Conservation (phyloP, 192 early-diverging fungal genomes). For the Rhizoclosmatium globosum region DNA sequence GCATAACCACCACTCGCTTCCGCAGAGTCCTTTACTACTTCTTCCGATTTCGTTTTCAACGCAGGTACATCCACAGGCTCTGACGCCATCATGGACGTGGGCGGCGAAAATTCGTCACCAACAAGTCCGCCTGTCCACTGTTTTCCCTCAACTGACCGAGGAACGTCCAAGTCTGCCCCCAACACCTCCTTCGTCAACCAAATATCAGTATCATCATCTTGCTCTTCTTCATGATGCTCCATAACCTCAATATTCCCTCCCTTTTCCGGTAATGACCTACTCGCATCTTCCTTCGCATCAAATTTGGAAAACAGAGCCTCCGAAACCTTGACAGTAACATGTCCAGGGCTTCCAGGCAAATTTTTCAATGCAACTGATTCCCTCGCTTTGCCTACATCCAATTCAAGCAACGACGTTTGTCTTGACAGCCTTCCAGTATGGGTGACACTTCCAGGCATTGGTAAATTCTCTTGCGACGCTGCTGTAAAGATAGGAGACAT, state of each 20-base stretch:
- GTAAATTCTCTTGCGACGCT: slow-evolving; percentile 4
- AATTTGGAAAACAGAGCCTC: neutral
- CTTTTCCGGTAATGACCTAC: neutral
- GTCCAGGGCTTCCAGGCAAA: slow-evolving; percentile 23
- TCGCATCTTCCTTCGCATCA: neutral
- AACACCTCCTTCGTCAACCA: neutral
- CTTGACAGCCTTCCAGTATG: neutral
- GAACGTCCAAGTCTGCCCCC: neutral
- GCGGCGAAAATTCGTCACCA: slow-evolving; percentile 5
- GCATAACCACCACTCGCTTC: slow-evolving; percentile 25
- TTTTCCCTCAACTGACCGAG: no score
- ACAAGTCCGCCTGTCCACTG: neutral
- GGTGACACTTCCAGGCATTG: neutral
- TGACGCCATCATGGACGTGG: neutral
- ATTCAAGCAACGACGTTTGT: neutral
- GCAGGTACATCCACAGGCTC: neutral
- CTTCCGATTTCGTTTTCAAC: neutral
- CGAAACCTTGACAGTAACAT: neutral
- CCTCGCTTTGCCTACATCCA: neutral
- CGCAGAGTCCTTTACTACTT: neutral
- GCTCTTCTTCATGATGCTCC: neutral
- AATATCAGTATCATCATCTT: slow-evolving; percentile 2
- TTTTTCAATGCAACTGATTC: slow-evolving; percentile 13
- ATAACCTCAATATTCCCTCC: neutral
- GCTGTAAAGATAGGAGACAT: neutral